Evolutionary conservation across 108 stramenopile genomes (phyloP), one percentile per base, ranked within the genome.

Genomic region (Fistulifera pelliculosa): DNA sequence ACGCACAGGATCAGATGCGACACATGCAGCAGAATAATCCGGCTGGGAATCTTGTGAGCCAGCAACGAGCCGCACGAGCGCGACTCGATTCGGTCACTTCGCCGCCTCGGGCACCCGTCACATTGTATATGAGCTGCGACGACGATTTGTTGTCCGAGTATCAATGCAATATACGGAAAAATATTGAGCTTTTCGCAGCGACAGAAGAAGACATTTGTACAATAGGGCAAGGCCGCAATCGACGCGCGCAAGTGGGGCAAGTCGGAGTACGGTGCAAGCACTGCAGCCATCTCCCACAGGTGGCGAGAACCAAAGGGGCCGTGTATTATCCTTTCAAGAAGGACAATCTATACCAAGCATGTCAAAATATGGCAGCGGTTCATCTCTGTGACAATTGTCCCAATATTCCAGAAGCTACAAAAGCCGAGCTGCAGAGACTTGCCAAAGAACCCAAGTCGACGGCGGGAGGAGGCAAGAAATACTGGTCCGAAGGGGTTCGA

Each of bases 191-290:
- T 1, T 62, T 62, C 23, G 19, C 26, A 10, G 61, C 61, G 18
- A 12, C 39, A 13, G 61, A 51, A 62, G 61, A 62, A 18, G 61
- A 62, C 42, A 22, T 51, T 12, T 38, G 13, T 14, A 52, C 61
- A 24, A 51, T 52, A 21, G 21, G 27, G 15, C 66, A 41, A 39
- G 74, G 74, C 2, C 28, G 74, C 39, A 75, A 75, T 58, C 68
- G 67, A 53, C 68, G 59, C 1, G 54, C 69, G 7, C 38, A 27
- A n/a, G 23, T 74, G 19, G 72, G 75, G 28, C 88, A 90, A 56
- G 68, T 86, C 13, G 88, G 88, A 10, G 61, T 90, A 16, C 72
- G 85, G 8, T 90, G 88, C 48, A 69, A 68, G 2, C 83, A 81
- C 54, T 90, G 88, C 48, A 63, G 55, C 26, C 54, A 75, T 53